phyloP scores from a whole-genome alignment of 129 eudicot genomes.

The Pittosporum tobira region DNA sequence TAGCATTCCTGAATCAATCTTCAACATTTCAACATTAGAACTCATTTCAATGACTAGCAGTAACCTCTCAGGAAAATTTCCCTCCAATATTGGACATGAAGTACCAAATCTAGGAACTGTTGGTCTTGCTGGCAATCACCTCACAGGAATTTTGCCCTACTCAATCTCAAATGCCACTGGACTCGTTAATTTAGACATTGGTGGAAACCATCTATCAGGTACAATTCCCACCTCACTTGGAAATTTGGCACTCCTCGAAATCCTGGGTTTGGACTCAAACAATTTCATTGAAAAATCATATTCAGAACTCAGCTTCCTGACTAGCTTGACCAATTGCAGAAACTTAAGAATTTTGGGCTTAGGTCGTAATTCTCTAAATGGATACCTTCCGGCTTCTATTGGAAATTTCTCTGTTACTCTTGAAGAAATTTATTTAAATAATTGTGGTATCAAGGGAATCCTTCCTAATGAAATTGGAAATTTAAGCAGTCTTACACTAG shows the following conservation, averaged over 20 bases:
- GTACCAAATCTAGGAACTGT: too few species aligned
- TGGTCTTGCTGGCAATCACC: too few species aligned
- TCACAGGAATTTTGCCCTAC: too few species aligned
- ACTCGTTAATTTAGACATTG: too few species aligned
- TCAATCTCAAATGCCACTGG: too few species aligned
- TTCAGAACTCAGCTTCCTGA: conserved; percentile 7
- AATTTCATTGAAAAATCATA: neutral
- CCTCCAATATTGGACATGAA: too few species aligned
- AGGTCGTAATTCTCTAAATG: conserved; percentile 1
- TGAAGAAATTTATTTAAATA: neutral
- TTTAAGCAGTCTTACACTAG: neutral
- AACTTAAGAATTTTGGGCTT: too few species aligned
- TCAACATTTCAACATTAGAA: too few species aligned
- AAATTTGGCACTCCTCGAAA: neutral
- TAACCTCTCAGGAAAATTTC: too few species aligned
- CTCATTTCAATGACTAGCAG: too few species aligned
- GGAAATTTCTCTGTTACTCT: conserved; percentile 6
- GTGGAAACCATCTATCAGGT: conserved; percentile 2
- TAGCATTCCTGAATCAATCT: too few species aligned
- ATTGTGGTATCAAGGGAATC: neutral
- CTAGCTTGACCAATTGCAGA: conserved; percentile 10
- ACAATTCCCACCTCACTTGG: conserved; percentile 9
- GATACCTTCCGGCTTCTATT: conserved; percentile 2
- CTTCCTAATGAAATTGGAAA: too few species aligned
- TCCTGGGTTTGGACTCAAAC: neutral